Conservation (phyloP, 1,139 yeast genomes). For the Scheffersomyces cryptocercus region DNA sequence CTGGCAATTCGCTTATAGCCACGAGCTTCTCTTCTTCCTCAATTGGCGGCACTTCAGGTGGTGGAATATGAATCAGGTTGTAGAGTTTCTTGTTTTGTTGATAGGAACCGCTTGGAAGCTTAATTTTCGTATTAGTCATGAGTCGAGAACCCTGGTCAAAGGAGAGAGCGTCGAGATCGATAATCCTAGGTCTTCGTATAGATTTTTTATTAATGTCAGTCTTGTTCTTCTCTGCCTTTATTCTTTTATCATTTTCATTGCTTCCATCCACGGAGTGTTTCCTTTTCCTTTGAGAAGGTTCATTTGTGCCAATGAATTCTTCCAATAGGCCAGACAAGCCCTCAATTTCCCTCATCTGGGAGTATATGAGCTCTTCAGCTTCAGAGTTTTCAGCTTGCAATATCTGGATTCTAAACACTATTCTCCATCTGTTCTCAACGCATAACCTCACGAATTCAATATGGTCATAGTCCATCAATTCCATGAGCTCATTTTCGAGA, state of each 20-base stretch:
- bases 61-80: slow-evolving; percentile 86
- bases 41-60: slow-evolving; percentile 52
- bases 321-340: slow-evolving; percentile 23
- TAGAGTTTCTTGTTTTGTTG: slow-evolving; percentile 72
- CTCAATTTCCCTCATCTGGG: slow-evolving; percentile 20
- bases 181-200: slow-evolving; percentile 48
- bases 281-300: slow-evolving; percentile 15
- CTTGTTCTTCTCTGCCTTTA: slow-evolving; percentile 6
- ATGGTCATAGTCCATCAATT: slow-evolving; percentile 52
- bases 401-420: slow-evolving; percentile 56
- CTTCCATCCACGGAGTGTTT: slow-evolving; percentile 10
- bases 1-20: slow-evolving; percentile 64
- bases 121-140: slow-evolving; percentile 65
- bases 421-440: slow-evolving; percentile 51
- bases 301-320: slow-evolving; percentile 22
- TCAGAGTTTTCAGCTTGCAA: slow-evolving; percentile 35
- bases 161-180: slow-evolving; percentile 63
- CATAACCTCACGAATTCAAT: slow-evolving; percentile 50
- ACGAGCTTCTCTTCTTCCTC: slow-evolving; percentile 53
- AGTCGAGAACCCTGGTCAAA: slow-evolving; percentile 76
- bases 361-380: slow-evolving; percentile 25
- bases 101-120: slow-evolving; percentile 80
- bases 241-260: slow-evolving; percentile 7
- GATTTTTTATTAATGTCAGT: background rate
- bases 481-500: slow-evolving; percentile 55